Conservation (phyloP, 257 asterid species). For the Salvia rosmarinus region DNA sequence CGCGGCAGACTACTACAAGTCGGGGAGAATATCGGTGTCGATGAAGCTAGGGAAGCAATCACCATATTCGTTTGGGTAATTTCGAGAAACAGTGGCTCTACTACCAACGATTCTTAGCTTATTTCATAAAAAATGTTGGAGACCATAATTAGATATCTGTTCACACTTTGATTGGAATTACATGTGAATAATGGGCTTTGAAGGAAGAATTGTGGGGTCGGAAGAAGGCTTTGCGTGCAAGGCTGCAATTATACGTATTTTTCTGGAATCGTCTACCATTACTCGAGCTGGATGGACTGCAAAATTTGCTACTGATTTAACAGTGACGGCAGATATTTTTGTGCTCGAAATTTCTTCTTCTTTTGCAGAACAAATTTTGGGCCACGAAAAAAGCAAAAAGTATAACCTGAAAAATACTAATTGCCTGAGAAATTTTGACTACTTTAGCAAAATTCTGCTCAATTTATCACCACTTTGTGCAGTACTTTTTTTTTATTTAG, state of each 20-base stretch:
- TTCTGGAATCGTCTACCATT: conserved; percentile 45
- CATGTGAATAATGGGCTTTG: conserved; percentile 3
- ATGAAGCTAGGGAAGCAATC: conserved; percentile 45
- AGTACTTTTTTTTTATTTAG: no score
- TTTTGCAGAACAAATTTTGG: background rate
- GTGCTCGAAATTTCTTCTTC: conserved; percentile 10
- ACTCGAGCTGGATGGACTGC: conserved; percentile 15
- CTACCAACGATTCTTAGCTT: background rate
- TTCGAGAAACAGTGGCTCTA: conserved; percentile 1
- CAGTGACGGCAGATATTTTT: conserved; percentile 31
- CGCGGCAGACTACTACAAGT: conserved; percentile 7
- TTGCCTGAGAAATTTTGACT: no score
- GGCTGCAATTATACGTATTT: conserved; percentile 38
- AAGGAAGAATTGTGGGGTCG: conserved; percentile 21
- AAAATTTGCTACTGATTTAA: conserved; percentile 9
- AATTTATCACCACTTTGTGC: background rate
- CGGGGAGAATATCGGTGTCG: conserved; percentile 40
- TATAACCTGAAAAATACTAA: no score
- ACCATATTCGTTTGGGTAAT: conserved; percentile 25
- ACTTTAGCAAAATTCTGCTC: background rate
- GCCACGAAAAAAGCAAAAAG: conserved; percentile 13
- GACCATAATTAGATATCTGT: background rate
- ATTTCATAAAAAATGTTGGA: background rate
- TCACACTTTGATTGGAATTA: background rate
- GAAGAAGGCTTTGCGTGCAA: conserved; percentile 80